A percentile compares a stretch with the other conserved stretches of the same genome.
Evolutionary conservation across 805 yeast species (phyloP).

Genomic region (Monosporozyma yasuniensis): DNA sequence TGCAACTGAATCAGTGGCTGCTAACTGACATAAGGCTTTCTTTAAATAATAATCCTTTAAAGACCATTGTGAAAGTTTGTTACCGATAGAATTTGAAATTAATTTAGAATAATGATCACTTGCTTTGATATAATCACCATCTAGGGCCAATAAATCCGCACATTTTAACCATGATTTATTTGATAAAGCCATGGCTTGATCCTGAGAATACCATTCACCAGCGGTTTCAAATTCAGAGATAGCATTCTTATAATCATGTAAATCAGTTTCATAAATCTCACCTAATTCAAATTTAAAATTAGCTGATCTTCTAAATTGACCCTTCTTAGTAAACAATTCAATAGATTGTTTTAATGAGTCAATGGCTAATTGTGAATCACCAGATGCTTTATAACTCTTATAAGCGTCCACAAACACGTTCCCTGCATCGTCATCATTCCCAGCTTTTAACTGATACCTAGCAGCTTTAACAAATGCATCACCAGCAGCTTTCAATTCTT

Average conservation of each 20-base stretch:
- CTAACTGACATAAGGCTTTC: conserved; percentile 72
- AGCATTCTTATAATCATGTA: conserved; percentile 61
- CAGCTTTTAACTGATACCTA: conserved; percentile 61
- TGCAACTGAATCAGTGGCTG: conserved; percentile 79
- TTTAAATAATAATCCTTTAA: conserved; percentile 86
- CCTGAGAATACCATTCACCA: conserved; percentile 92
- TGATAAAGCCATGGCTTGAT: conserved; percentile 84
- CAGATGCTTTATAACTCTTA: conserved; percentile 66
- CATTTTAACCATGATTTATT: conserved; percentile 82
- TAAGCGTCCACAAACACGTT: conserved; percentile 83
- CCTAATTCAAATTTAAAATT: conserved; percentile 88
- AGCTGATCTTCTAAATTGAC: conserved; percentile 95
- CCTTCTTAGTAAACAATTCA: conserved; percentile 74
- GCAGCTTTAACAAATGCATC: conserved; percentile 81
- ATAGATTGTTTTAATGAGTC: conserved; percentile 69
- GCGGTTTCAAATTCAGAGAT: conserved; percentile 78
- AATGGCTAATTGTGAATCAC: conserved; percentile 44
- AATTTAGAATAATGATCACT: conserved; percentile 68
- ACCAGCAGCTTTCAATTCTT: conserved; percentile 70
- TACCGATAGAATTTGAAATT: conserved; percentile 66
- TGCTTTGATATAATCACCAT: conserved; percentile 68
- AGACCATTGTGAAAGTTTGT: conserved; percentile 77
- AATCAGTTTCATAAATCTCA: conserved; percentile 68
- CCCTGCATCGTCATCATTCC: conserved; percentile 82
- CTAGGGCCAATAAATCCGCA: conserved; percentile 77